phyloP scores from a whole-genome alignment of 371 early-diverging fungal genomes.

The Encephalitozoon hellem region DNA sequence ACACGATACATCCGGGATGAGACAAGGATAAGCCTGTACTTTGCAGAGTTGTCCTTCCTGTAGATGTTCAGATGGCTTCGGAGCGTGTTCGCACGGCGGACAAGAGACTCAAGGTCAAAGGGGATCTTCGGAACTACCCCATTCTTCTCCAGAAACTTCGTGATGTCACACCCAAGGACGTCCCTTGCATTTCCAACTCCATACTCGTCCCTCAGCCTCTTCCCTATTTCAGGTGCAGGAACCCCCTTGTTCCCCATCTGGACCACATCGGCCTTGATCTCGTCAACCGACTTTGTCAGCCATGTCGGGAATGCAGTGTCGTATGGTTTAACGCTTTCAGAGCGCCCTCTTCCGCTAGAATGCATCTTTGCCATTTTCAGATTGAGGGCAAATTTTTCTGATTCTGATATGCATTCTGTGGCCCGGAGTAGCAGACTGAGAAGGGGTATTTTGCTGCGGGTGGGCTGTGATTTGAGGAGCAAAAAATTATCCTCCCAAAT shows the following conservation, averaged over 20 bases:
- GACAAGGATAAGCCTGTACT: constrained; percentile 94
- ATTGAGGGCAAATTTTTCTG: constrained; percentile 9
- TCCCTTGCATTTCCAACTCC: constrained; percentile 87
- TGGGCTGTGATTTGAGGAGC: neutral
- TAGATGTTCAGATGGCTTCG: constrained; percentile 96
- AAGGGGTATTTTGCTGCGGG: too few species aligned
- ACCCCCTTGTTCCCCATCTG: constrained; percentile 97
- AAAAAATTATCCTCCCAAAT: constrained; percentile 12
- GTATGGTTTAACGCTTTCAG: constrained; percentile 93
- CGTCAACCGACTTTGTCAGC: constrained; percentile 84
- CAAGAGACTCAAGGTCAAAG: constrained; percentile 94
- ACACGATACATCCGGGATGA: constrained; percentile 97
- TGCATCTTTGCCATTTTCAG: constrained; percentile 61
- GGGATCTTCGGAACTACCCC: constrained; percentile 90
- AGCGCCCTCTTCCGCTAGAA: constrained; percentile 78
- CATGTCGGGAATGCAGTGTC: constrained; percentile 89
- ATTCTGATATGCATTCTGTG: neutral
- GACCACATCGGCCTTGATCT: constrained; percentile 90
- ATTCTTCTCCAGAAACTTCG: constrained; percentile 78
- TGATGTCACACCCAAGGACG: constrained; percentile 87
- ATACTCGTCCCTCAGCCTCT: constrained; percentile 86
- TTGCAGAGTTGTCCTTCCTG: constrained; percentile 95
- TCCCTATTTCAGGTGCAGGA: constrained; percentile 96
- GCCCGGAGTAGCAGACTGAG: neutral
- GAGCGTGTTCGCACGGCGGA: constrained; percentile 96